Base-by-base conservation (phyloP, 176 grass and related monocot species). In the Zea luxurians region DNA sequence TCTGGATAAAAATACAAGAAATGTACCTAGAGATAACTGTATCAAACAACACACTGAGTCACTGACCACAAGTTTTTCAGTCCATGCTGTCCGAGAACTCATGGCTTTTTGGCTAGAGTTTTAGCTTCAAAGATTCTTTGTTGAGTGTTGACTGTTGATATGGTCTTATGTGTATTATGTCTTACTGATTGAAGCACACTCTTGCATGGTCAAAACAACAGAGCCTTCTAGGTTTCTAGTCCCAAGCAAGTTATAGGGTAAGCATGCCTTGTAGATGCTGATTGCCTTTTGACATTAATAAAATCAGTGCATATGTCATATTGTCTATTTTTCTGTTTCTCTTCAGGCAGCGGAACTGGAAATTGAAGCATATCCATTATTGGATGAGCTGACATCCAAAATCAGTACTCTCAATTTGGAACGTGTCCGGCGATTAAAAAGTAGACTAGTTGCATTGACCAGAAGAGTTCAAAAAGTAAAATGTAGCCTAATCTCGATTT, bases 401-500 rank as follows among this genome's bases (percentile, higher is more conserved):
- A 95, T 98, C 48, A 98, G 92, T 75, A 98, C 92, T 43, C 71
- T 98, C 67, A 95, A 92, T 85, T 88, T 98, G 90, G 96, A 98
- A 77, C 80, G 85, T 50, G 96, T 80, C 34, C 84, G 92, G 15
- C 89, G 96, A 10, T 75, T 98, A 68, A 98, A 98, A 90, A 95
- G 96, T 73, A 88, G 90, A 79, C 78, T 98, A 68, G 91, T 98
- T 77, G 83, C 96, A 60, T 80, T 98, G 78, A 98, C 92, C 38
- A 82, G 96, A 74, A 94, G 96, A 87, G 96, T 98, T 4, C 96
- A 98, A 78, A 98, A 98, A 78, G 96, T 92, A 94, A 37, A 50
- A 49, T 36, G 4, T 3, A n/a, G 48, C 48, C 48, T 57, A 17
- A 76, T 64, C 0, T 3, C 15, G 13, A 64, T 37, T 27, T 0